These are phyloP conservation scores for cucumber (Cucumis sativus) DNA, from an alignment of 306 rosid genomes.

Conservation along the genomic window DNA sequence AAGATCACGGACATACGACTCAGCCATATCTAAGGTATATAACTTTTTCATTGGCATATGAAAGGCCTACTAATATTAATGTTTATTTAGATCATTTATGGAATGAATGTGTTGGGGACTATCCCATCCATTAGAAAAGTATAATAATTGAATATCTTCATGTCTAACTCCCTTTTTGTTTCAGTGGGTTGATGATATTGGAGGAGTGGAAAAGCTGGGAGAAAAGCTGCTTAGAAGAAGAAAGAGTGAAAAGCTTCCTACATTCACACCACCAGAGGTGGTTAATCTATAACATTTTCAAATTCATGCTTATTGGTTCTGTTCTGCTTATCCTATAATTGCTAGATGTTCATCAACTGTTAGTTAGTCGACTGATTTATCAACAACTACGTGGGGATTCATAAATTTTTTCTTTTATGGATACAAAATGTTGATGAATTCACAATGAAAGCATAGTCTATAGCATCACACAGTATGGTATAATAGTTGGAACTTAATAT, in stretches of 20 bases:
- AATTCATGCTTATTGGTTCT: constrained; percentile 5
- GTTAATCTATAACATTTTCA: neutral
- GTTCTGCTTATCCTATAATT: neutral
- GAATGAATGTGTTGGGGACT: neutral
- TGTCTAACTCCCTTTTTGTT: constrained; percentile 11
- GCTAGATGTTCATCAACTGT: neutral
- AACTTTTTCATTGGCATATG: constrained; percentile 9
- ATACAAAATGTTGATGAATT: neutral
- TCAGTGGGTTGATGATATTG: constrained; percentile 89
- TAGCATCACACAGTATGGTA: neutral
- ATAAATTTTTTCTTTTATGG: neutral
- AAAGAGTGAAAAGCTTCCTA: constrained; percentile 60
- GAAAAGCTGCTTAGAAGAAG: constrained; percentile 43
- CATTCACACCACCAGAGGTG: constrained; percentile 80
- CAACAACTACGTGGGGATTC: neutral
- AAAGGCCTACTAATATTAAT: neutral
- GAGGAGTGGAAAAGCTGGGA: constrained; percentile 73
- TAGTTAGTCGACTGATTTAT: neutral
- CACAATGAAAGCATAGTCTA: neutral
- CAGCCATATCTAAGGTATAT: constrained; percentile 65
- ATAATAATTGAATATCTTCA: neutral
- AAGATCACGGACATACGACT: constrained; percentile 80
- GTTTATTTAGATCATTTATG: neutral
- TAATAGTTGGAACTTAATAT: neutral
- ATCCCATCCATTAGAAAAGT: neutral